A percentile compares a stretch with the other conserved stretches of the same genome.
Evolutionary conservation across 768 basidiomycete genomes (phyloP).

Genomic region (Suillus subaureus): DNA sequence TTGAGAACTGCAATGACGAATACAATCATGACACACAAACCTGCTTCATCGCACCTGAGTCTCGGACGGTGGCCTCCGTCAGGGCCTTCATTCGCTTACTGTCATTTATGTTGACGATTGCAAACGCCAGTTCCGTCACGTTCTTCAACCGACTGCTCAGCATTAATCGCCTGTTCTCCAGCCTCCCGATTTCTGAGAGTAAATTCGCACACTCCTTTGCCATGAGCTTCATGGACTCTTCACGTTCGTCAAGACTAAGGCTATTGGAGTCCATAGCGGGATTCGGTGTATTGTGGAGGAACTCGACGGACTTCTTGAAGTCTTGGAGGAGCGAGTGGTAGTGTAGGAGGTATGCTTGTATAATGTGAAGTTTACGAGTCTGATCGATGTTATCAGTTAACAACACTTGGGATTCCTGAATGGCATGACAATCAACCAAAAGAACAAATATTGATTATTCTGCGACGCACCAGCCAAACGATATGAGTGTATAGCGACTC

Average conservation of each 20-base stretch:
- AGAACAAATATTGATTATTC: neutral
- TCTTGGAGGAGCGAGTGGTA: slow-evolving; percentile 57
- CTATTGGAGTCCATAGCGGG: slow-evolving; percentile 42
- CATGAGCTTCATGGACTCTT: slow-evolving; percentile 10
- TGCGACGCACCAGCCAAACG: slow-evolving; percentile 45
- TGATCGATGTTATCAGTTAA: slow-evolving; percentile 38
- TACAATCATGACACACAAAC: slow-evolving; percentile 12
- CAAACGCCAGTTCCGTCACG: slow-evolving; percentile 43
- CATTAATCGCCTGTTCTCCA: slow-evolving; percentile 38
- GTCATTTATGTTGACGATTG: slow-evolving; percentile 53
- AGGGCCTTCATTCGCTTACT: slow-evolving; percentile 26
- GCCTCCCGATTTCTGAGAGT: slow-evolving; percentile 47
- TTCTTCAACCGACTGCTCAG: slow-evolving; percentile 31
- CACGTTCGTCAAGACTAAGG: slow-evolving; percentile 7
- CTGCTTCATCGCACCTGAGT: slow-evolving; percentile 24
- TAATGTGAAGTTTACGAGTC: slow-evolving; percentile 56
- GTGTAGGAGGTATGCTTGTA: slow-evolving; percentile 60
- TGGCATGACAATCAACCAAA: slow-evolving; percentile 3
- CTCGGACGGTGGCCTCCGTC: slow-evolving; percentile 14
- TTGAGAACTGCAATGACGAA: neutral
- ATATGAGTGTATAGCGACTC: slow-evolving; percentile 55
- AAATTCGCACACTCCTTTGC: slow-evolving; percentile 24
- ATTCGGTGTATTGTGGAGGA: slow-evolving; percentile 51
- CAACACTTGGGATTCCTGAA: slow-evolving; percentile 47
- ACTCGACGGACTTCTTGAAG: slow-evolving; percentile 52